Evolutionary conservation across 192 early-diverging fungal genomes (phyloP).

Genomic region (Coemansia erecta): DNA sequence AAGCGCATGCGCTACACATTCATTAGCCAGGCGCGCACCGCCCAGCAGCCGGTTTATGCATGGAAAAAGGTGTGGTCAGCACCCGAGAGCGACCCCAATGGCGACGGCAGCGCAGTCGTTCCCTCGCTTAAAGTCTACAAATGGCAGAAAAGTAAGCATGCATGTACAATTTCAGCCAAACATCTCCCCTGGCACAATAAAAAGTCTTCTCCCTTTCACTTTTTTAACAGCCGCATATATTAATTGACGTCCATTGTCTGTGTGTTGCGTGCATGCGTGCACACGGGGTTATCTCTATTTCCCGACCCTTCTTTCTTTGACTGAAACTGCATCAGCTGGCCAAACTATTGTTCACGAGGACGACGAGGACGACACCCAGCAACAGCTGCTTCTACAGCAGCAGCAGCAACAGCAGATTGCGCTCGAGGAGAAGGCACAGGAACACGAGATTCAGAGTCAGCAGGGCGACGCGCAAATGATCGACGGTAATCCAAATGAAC

Average conservation of each 20-base stretch:
- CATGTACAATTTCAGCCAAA: not conserved
- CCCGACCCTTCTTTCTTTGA: not conserved
- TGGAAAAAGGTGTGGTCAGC: constrained; percentile 35
- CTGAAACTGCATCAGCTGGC: constrained; percentile 21
- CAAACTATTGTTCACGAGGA: constrained; percentile 53
- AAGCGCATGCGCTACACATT: constrained; percentile 48
- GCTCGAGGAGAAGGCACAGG: not conserved
- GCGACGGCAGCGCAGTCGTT: constrained; percentile 13
- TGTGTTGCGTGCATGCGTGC: not conserved
- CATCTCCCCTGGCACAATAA: not conserved
- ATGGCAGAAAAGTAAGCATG: constrained; percentile 42
- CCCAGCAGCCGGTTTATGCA: constrained; percentile 36
- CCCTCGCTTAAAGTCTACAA: constrained; percentile 30
- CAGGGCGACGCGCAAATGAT: not conserved
- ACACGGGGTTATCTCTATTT: constrained; percentile 5
- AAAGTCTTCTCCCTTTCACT: constrained; percentile 1
- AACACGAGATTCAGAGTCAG: not conserved
- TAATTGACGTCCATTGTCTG: constrained; percentile 29
- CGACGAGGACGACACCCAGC: constrained; percentile 18
- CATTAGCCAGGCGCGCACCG: constrained; percentile 24
- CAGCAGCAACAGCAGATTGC: constrained; percentile 1
- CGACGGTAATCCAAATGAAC: constrained; percentile 1
- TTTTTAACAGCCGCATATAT: constrained; percentile 33
- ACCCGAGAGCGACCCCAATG: constrained; percentile 10
- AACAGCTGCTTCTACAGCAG: constrained; percentile 2